Percentiles rank a stretch among this genome's conserved stretches.
phyloP scores from a whole-genome alignment of 73 alveolate species.

The Paramecium sexaurelia region DNA sequence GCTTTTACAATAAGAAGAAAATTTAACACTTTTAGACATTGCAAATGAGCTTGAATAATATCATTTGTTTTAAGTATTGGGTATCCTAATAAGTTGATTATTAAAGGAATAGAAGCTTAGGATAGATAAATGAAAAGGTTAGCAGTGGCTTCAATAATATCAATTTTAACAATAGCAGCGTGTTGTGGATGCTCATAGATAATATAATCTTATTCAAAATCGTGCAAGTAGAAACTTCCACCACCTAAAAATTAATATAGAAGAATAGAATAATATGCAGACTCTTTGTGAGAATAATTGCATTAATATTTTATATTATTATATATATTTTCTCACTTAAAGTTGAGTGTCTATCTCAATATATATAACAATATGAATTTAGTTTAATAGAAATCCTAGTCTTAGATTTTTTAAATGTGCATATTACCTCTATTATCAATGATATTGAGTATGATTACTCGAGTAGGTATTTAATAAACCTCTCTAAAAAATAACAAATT shows the following conservation, averaged over 20 bases:
- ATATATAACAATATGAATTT: too few relatives aligned
- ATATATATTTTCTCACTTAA: not conserved
- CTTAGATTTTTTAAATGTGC: too few relatives aligned
- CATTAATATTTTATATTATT: not conserved
- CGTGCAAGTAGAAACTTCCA: slow-evolving; percentile 44
- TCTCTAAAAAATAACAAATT: too few relatives aligned
- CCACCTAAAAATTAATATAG: slow-evolving; percentile 17
- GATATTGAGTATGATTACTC: too few relatives aligned
- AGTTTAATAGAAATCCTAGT: too few relatives aligned
- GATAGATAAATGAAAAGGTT: slow-evolving; percentile 12
- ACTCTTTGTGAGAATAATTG: not conserved
- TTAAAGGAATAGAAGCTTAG: not conserved
- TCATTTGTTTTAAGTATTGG: slow-evolving; percentile 4
- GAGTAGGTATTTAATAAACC: too few relatives aligned
- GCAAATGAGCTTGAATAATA: not conserved
- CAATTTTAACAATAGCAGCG: slow-evolving; percentile 13
- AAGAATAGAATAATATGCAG: not conserved
- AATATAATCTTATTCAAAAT: not conserved
- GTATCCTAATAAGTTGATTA: not conserved
- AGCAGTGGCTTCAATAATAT: slow-evolving; percentile 49
- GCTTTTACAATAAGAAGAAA: not conserved
- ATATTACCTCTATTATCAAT: too few relatives aligned
- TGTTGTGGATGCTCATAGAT: slow-evolving; percentile 49
- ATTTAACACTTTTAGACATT: not conserved
- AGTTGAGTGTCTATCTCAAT: too few relatives aligned